These are phyloP conservation scores for Hanseniaspora clermontiae DNA, from an alignment of 805 yeast genomes.

Conservation along the genomic window DNA sequence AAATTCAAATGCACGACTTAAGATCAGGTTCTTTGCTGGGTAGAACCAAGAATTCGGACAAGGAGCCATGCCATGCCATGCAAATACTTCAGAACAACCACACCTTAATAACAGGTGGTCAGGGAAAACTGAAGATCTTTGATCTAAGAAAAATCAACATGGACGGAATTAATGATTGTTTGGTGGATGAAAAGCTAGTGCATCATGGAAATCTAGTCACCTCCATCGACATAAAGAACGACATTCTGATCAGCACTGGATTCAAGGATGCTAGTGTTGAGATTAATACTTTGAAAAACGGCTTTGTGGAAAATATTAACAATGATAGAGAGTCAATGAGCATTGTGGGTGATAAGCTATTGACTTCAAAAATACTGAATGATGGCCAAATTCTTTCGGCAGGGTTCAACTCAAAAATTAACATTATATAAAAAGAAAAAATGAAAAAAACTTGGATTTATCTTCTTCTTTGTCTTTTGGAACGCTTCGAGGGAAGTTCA, in stretches of 20 bases:
- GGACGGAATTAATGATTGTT: neutral
- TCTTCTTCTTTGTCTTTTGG: slow-evolving; percentile 13
- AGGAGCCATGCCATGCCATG: slow-evolving; percentile 4
- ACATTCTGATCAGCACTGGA: neutral
- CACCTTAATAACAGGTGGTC: neutral
- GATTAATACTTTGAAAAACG: neutral
- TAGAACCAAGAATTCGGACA: neutral
- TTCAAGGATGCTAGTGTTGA: slow-evolving; percentile 4
- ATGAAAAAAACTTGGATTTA: too few relatives aligned
- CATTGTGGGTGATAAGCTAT: neutral
- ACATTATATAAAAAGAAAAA: too few relatives aligned
- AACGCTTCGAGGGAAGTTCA: slow-evolving; percentile 4
- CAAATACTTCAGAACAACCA: neutral
- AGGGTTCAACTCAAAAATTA: slow-evolving; percentile 4
- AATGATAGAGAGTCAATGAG: neutral
- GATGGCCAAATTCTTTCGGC: neutral
- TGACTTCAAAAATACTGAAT: neutral
- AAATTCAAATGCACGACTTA: slow-evolving; percentile 7
- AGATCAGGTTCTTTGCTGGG: neutral
- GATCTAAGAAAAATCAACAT: neutral
- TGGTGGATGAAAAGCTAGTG: neutral
- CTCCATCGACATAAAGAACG: neutral
- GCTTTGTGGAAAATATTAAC: neutral
- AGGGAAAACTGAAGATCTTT: slow-evolving; percentile 1
- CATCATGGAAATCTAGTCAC: slow-evolving; percentile 7